Evolutionary conservation across 768 basidiomycete species (phyloP), one percentile per base, ranked within the genome.

Genomic region (Paxillus ammoniavirescens): DNA sequence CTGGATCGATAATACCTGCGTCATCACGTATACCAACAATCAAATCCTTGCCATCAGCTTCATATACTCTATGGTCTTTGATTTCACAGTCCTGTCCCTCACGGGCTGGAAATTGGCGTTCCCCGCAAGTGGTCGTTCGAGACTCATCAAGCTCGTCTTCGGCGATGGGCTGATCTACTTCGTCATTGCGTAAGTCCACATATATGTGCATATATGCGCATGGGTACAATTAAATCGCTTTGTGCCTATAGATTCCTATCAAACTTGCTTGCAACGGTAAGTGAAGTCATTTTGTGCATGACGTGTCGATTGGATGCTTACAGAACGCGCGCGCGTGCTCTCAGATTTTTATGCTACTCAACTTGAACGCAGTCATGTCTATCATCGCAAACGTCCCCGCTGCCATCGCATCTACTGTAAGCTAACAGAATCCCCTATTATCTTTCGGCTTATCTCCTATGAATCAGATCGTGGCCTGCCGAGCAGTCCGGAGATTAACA

Each of bases 11-110:
- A 66, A 61, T 5, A 76, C 82, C 30, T 89, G 87, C 59, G 73
- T 72, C 28, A 88, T 89, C 58, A 79, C 76, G 10, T 70, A 76
- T 28, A 87, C 85, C 6, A 72, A 84, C 61, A 86, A 75, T 67
- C 75, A 65, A 45, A 70, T 86, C 41, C 80, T 90, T 45, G 83
- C 85, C 3, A 75, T 76, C 23, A 81, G 81, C 6, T 89, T 87
- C 69, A 85, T 89, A 58, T 89, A 89, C 62, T 80, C 83, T 45
- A 89, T 89, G 87, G 69, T 71, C 18, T 87, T 88, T 62, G 87
- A 89, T 69, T 75, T 89, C 55, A 63, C 72, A 14, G 84, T 89
- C 47, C 67, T 89, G 30, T 72, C 70, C 43, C 72, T 89, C 47
- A 86, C 84, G 23, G 82, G 77, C 10, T 80, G 72, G 68, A 89